These are phyloP conservation scores for Pyrenula aspistea DNA, from an alignment of 495 filamentous ascomycete genomes.

Conservation along the genomic window DNA sequence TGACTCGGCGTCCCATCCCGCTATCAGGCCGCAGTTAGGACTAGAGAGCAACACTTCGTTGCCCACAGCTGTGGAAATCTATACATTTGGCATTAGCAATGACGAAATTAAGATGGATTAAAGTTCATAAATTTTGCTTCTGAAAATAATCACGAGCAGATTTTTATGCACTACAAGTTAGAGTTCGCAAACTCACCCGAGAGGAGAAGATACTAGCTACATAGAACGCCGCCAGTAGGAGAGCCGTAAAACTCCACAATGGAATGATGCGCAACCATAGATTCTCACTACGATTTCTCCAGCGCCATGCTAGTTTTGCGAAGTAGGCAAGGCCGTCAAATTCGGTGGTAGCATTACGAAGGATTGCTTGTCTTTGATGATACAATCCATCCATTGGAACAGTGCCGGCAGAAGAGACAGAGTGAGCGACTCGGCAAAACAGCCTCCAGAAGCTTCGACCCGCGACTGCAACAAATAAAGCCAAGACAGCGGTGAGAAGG, in stretches of 20 bases:
- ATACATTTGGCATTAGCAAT: no score
- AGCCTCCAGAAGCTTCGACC: slow-evolving; percentile 25
- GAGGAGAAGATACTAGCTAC: not conserved
- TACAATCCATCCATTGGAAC: not conserved
- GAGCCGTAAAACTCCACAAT: not conserved
- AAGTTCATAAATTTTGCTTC: no score
- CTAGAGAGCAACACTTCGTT: not conserved
- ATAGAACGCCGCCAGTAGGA: not conserved
- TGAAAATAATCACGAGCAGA: no score
- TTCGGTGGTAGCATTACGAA: not conserved
- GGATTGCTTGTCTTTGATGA: not conserved
- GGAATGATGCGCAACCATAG: not conserved
- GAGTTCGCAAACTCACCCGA: not conserved
- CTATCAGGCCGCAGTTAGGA: not conserved
- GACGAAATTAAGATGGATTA: not conserved
- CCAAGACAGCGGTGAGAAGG: slow-evolving; percentile 26
- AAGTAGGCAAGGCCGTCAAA: not conserved
- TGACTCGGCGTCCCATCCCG: not conserved
- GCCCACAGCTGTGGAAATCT: not conserved
- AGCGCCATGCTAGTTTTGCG: not conserved
- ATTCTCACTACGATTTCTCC: not conserved
- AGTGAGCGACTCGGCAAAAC: slow-evolving; percentile 20
- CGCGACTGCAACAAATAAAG: slow-evolving; percentile 22
- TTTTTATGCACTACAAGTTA: no score
- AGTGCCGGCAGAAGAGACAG: not conserved